Percentiles rank a stretch among this genome's conserved stretches.
Conservation (phyloP, 768 basidiomycete genomes). For the Lactifluus hygrophoroides region DNA sequence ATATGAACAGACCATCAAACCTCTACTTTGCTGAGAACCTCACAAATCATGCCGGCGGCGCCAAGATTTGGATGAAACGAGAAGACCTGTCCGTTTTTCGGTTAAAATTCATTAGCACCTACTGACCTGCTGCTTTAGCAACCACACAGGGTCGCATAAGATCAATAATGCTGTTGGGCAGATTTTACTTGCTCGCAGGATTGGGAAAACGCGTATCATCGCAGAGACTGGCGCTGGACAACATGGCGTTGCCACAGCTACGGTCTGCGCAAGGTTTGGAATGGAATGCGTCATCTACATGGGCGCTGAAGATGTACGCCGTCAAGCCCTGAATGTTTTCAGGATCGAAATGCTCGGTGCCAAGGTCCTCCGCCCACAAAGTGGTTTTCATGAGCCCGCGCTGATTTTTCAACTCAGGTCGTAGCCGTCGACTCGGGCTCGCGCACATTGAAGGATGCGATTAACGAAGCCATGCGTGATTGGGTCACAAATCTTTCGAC, state of each 20-base stretch:
- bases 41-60: constrained; percentile 85
- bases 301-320: constrained; percentile 94
- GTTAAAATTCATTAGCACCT: neutral
- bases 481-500: constrained; percentile 95
- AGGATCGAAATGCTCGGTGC: constrained; percentile 95
- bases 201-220: constrained; percentile 95
- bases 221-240: constrained; percentile 99
- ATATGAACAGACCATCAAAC: constrained; percentile 92
- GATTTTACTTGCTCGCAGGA: constrained; percentile 87
- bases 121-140: constrained; percentile 37
- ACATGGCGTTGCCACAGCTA: constrained; percentile 98
- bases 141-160: constrained; percentile 98
- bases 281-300: constrained; percentile 95
- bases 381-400: neutral
- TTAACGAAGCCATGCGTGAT: constrained; percentile 96
- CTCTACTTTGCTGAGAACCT: constrained; percentile 88
- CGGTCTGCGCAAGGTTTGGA: constrained; percentile 94
- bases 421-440: constrained; percentile 91
- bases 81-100: constrained; percentile 60
- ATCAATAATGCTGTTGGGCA: constrained; percentile 99
- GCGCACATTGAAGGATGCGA: constrained; percentile 93
- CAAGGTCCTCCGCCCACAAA: constrained; percentile 40
- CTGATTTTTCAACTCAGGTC: constrained; percentile 43
- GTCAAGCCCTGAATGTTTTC: constrained; percentile 97
- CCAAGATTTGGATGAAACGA: constrained; percentile 96